phyloP scores from a whole-genome alignment of 495 filamentous ascomycete species.

The Neurospora sp. region DNA sequence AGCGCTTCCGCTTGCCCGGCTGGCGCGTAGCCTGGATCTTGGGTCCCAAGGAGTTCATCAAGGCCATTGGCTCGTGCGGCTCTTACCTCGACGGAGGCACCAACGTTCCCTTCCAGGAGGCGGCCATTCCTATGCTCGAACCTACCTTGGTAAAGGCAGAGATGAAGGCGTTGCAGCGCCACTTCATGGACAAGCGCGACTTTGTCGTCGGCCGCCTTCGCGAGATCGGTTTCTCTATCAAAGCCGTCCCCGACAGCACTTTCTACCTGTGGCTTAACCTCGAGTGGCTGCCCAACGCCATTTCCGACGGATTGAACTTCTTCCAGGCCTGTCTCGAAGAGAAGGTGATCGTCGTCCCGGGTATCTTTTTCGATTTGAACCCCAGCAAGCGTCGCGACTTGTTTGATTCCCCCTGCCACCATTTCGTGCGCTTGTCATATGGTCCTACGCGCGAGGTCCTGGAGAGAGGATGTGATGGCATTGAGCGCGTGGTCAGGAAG shows the following conservation, averaged over 20 bases:
- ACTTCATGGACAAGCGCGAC: slow-evolving; percentile 86
- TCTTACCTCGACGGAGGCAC: slow-evolving; percentile 94
- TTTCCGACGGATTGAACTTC: slow-evolving; percentile 90
- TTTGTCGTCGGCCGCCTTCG: slow-evolving; percentile 69
- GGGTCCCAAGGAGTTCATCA: slow-evolving; percentile 93
- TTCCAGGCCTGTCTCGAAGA: slow-evolving; percentile 86
- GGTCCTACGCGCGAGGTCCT: slow-evolving; percentile 84
- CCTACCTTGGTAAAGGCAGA: slow-evolving; percentile 68
- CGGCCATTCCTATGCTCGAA: slow-evolving; percentile 84
- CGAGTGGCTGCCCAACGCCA: slow-evolving; percentile 55
- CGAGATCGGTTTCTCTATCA: slow-evolving; percentile 75
- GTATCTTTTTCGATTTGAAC: slow-evolving; percentile 89
- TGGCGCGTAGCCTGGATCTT: slow-evolving; percentile 97
- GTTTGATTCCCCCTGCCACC: slow-evolving; percentile 92
- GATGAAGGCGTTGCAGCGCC: slow-evolving; percentile 78
- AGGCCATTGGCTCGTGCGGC: slow-evolving; percentile 84
- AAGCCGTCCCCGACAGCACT: slow-evolving; percentile 73
- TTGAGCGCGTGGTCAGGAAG: slow-evolving; percentile 60
- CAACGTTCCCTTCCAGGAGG: slow-evolving; percentile 92
- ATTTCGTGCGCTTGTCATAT: slow-evolving; percentile 86
- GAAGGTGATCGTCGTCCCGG: slow-evolving; percentile 91
- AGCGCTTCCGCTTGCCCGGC: slow-evolving; percentile 90
- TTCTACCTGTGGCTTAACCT: slow-evolving; percentile 70
- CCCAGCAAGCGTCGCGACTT: slow-evolving; percentile 80
- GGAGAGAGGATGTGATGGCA: slow-evolving; percentile 75